Conservation (phyloP, 2,329 filamentous ascomycete species). For the Fusarium acutatum region DNA sequence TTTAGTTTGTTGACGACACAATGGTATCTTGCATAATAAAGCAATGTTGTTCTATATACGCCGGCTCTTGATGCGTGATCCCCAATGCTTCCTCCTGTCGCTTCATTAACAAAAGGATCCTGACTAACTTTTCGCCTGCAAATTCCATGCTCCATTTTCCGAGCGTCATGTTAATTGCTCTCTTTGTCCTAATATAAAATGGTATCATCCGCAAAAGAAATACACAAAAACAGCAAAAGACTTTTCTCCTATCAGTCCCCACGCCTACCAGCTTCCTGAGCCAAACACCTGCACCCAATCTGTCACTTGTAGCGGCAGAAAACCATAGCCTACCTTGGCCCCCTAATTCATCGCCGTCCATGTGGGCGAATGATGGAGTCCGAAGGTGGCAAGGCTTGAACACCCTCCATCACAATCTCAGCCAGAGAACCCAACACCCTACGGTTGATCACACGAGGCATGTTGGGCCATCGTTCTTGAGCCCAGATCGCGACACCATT, state of each 20-base stretch:
- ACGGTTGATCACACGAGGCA: neutral
- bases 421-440: neutral
- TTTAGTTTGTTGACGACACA: neutral
- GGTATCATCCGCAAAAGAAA: neutral
- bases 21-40: slow-evolving; percentile 15
- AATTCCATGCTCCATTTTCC: neutral
- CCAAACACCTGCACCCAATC: neutral
- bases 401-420: slow-evolving; percentile 13
- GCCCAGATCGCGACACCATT: neutral
- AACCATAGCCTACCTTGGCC: neutral
- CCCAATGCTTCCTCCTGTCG: neutral
- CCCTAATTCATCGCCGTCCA: neutral
- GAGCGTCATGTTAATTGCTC: neutral
- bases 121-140: neutral
- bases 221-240: neutral
- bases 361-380: slow-evolving; percentile 3
- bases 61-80: neutral
- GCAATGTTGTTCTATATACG: neutral
- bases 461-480: slow-evolving; percentile 1
- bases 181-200: neutral
- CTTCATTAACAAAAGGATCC: neutral
- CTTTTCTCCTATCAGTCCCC: neutral
- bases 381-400: slow-evolving; percentile 12
- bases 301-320: neutral
- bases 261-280: neutral